Conservation (phyloP, 306 rosid genomes). For the Senna siamea region DNA sequence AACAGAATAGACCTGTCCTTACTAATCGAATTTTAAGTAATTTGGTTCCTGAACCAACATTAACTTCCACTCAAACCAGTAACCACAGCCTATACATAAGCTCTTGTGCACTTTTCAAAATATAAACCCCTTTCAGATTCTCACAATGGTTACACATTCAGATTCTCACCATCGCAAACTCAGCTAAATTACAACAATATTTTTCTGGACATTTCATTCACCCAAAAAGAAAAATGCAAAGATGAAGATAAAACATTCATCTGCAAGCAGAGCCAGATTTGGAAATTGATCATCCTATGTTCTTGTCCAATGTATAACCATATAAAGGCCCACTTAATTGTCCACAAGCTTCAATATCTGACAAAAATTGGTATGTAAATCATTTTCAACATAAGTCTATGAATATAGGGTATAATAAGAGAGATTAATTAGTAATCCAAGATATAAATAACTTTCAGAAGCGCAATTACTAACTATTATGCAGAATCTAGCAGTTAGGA, state of each 20-base stretch:
- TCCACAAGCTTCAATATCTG: not conserved
- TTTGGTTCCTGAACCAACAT: not conserved
- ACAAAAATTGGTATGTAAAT: not conserved
- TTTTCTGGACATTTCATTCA: conserved; percentile 2
- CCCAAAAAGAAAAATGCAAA: not conserved
- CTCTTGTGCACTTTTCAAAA: conserved; percentile 20
- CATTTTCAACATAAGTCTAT: not conserved
- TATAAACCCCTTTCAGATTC: not conserved
- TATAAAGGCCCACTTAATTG: too few relatives aligned
- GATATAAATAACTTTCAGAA: not conserved
- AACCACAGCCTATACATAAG: not conserved
- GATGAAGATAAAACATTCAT: not conserved
- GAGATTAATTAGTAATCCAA: not conserved
- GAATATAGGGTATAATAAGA: not conserved
- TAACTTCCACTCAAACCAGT: conserved; percentile 15
- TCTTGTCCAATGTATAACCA: too few relatives aligned
- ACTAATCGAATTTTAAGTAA: not conserved
- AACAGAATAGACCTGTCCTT: not conserved
- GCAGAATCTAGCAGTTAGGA: too few relatives aligned
- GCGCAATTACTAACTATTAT: too few relatives aligned
- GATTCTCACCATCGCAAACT: conserved; percentile 1
- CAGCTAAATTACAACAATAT: not conserved
- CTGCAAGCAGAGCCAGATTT: too few relatives aligned
- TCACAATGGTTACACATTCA: not conserved
- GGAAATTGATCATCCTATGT: too few relatives aligned